Conservation (phyloP, 805 yeast species). For the Kluyveromyces wickerhamii region DNA sequence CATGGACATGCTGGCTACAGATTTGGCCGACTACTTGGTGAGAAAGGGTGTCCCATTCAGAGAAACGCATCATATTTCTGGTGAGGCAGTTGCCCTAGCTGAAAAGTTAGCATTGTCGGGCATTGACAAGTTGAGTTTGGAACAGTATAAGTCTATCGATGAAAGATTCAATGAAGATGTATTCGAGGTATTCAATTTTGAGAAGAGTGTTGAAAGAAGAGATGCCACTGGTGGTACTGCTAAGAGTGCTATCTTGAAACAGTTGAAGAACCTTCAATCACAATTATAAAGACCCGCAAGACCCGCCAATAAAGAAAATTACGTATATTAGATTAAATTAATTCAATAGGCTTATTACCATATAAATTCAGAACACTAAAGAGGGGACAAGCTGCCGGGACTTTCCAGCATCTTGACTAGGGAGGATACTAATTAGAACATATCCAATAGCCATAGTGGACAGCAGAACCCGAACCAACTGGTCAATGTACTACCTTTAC, state of each 20-base stretch:
- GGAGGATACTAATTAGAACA: too few species aligned
- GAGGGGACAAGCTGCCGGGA: too few species aligned
- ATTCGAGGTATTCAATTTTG: constrained; percentile 80
- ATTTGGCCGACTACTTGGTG: constrained; percentile 93
- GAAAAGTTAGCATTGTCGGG: constrained; percentile 73
- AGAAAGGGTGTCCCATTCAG: constrained; percentile 98
- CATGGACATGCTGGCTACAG: constrained; percentile 99
- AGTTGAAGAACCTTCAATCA: constrained; percentile 37
- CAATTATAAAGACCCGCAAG: constrained; percentile 16
- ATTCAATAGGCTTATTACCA: too few species aligned
- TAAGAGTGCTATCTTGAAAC: constrained; percentile 75
- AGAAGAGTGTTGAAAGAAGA: constrained; percentile 92
- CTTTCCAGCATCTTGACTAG: too few species aligned
- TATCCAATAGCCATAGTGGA: constrained; percentile 5
- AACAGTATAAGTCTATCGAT: constrained; percentile 76
- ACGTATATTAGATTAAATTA: too few species aligned
- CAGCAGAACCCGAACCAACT: constrained; percentile 8
- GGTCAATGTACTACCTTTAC: constrained; percentile 9
- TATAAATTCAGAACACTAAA: too few species aligned
- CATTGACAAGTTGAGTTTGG: constrained; percentile 73
- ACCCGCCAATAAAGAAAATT: constrained; percentile 1
- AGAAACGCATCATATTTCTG: constrained; percentile 98
- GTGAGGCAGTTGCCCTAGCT: constrained; percentile 90
- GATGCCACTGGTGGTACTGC: constrained; percentile 97
- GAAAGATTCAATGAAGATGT: constrained; percentile 75